Conservation (phyloP, 306 rosid species). For the Astragalus glycyphyllos region DNA sequence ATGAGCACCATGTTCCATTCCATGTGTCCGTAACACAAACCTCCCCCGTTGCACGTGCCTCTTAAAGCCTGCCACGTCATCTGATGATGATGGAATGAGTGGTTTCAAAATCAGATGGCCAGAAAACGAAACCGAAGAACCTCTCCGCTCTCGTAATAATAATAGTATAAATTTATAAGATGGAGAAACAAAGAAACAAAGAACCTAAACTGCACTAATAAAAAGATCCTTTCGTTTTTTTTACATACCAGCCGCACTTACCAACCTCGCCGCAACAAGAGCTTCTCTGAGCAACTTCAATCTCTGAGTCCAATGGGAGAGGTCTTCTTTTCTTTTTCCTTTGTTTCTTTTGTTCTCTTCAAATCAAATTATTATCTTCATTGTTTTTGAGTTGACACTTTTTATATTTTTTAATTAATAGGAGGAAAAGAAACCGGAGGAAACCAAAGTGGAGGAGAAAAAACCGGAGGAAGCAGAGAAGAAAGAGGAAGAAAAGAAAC, state of each 20-base stretch:
- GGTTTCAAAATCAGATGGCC: slow-evolving; percentile 56
- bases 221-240: no score
- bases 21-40: slow-evolving; percentile 48
- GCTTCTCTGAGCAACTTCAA: slow-evolving; percentile 13
- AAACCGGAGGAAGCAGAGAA: slow-evolving; percentile 51
- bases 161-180: background rate
- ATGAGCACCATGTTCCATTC: background rate
- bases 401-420: slow-evolving; percentile 32
- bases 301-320: slow-evolving; percentile 58
- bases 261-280: no score
- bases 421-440: slow-evolving; percentile 70
- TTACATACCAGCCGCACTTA: no score
- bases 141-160: background rate
- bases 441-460: slow-evolving; percentile 57
- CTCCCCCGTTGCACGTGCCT: slow-evolving; percentile 66
- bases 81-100: slow-evolving; percentile 40
- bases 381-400: slow-evolving; percentile 16
- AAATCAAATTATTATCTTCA: background rate
- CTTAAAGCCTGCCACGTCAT: slow-evolving; percentile 63
- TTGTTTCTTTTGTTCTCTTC: background rate
- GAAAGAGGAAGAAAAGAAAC: slow-evolving; percentile 37
- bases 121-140: background rate
- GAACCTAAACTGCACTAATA: background rate
- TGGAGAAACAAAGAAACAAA: background rate
- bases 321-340: slow-evolving; percentile 37